Evolutionary conservation across 768 basidiomycete species (phyloP).

Genomic region (Boletus rubescentipes): DNA sequence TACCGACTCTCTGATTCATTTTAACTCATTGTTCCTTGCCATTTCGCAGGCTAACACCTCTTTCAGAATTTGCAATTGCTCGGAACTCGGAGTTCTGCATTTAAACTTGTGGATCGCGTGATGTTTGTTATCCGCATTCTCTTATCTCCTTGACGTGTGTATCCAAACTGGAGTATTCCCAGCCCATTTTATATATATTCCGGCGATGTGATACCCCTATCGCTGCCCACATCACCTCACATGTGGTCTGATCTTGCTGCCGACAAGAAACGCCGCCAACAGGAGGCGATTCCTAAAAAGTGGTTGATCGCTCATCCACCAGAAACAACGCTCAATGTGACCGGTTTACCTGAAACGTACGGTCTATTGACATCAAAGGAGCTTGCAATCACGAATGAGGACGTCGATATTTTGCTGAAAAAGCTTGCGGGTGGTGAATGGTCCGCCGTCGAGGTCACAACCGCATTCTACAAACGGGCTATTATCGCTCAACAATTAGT

Average conservation of each 20-base stretch:
- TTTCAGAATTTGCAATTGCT: constrained; percentile 6
- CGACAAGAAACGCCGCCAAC: constrained; percentile 55
- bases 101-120: constrained; percentile 2
- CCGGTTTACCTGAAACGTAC: constrained; percentile 50
- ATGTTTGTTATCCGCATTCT: not conserved
- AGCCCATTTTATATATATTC: constrained; percentile 7
- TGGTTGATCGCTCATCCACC: constrained; percentile 57
- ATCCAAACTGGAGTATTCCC: not conserved
- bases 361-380: constrained; percentile 58
- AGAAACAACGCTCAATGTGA: constrained; percentile 50
- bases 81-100: no score
- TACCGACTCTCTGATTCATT: constrained; percentile 54
- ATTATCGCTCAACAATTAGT: constrained; percentile 79
- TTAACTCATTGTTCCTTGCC: not conserved
- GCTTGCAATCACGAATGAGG: constrained; percentile 56
- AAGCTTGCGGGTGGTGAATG: constrained; percentile 51
- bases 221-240: not conserved
- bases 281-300: constrained; percentile 56
- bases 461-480: constrained; percentile 75
- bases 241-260: constrained; percentile 54
- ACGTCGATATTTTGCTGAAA: constrained; percentile 7
- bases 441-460: constrained; percentile 67
- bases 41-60: constrained; percentile 17
- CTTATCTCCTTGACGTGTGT: constrained; percentile 9
- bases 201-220: not conserved